Base-by-base conservation (phyloP, 2,329 filamentous ascomycete genomes). In the Apiospora arundinis region DNA sequence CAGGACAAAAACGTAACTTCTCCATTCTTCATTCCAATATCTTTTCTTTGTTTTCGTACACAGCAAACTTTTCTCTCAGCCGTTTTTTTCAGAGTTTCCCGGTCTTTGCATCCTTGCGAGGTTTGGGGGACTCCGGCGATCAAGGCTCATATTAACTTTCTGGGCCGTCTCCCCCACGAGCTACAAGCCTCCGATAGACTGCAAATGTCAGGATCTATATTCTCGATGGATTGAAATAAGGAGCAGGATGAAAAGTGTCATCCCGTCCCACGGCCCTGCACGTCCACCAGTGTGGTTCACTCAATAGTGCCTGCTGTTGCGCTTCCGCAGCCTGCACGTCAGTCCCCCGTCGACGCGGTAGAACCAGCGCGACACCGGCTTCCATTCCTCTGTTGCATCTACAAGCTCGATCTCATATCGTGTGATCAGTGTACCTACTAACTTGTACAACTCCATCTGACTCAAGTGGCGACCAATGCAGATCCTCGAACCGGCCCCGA, bases 401-500 rank as follows among this genome's bases (percentile, higher is more conserved):
- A 72, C 70, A 25, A 79, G 45, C 71, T 74, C 73, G n/a, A 77
- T 73, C 28, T 86, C 79, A 73, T 86, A 88, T 52, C 74, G 79
- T 9, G 74, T 75, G 73, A 86, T 81, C 66, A 88, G 71, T n/a
- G 84, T 86, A 4, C 86, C 79, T 0, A 81, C 75, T 7, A 84
- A 74, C 72, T 84, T 85, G 6, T 79, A 77, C 71, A 83, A 76
- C 74, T 83, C 80, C 37, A 81, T 80, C 44, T 81, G 75, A 21
- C 82, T 82, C 67, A 85, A 83, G 74, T 85, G 80, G 74, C 85
- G 84, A 49, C 83, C 81, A n/a, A 83, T 76, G 72, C 85, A 86
- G 56, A 83, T 83, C 16, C 84, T 79, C 2, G 83, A 83, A 0
- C 84, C 85, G 8, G 82, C 83, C 46, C 83, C 83, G 72, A 86